Base-by-base conservation (phyloP, 2,329 filamentous ascomycete genomes). In the Fusarium sp. region DNA sequence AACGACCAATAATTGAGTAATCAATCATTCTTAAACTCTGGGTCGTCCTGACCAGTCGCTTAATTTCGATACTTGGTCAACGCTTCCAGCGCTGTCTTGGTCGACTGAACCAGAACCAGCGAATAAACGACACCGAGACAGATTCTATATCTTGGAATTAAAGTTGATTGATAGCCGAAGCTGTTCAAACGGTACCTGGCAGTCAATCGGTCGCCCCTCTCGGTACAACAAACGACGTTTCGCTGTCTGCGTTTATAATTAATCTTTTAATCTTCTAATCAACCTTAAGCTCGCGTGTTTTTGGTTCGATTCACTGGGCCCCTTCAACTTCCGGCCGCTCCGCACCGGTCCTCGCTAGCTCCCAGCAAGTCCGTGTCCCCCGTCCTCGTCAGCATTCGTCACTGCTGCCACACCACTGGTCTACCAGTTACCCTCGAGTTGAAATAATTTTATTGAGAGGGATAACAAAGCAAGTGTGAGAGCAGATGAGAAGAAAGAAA, bases 321-420 rank as follows among this genome's bases (percentile, higher is more conserved):
- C 50, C 42, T 56, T 56, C 58, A 65, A 56, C 57, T 47, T 63
- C 67, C 65, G 56, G 65, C 57, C 58, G 62, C 63, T 60, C 54
- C 55, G 59, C 65, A 69, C 62, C 50, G 56, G 49, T 71, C 65
- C 57, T 70, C 62, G 48, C 56, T 72, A 71, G 68, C 65, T 71
- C 49, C 48, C 45, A 50, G 44, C 62, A 48, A 68, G 49, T 45
- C 40, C 36, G 52, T 63, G 43, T 49, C 38, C 56, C 48, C 48
- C 34, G 51, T 62, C 60, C 53, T 67, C 53, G 54, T 66, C 62
- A 66, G 58, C 48, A 64, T 64, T 65, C 71, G 58, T 73, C 69
- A 72, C 70, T 66, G 58, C 39, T 52, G 50, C 44, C 46, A 62
- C 66, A 63, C 70, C 66, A 71, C 68, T 71, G 59, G 63, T 40